Conservation (phyloP, 1,284 basidiomycete species). For the Malassezia vespertilionis region DNA sequence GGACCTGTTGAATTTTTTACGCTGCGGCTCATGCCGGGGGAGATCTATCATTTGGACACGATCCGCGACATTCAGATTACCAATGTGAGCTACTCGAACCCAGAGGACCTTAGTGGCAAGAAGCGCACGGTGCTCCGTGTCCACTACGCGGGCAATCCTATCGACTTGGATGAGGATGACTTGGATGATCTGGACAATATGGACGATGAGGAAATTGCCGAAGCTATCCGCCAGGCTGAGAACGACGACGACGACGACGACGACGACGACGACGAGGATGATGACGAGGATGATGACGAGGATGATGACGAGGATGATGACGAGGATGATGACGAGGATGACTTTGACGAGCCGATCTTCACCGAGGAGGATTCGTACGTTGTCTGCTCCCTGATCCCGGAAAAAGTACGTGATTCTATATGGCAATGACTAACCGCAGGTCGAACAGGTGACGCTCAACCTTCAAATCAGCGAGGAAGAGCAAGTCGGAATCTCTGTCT, state of each 20-base stretch:
- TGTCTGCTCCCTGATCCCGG: slow-evolving; percentile 52
- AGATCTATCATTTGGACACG: slow-evolving; percentile 57
- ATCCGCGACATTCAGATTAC: slow-evolving; percentile 68
- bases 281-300: slow-evolving; percentile 47
- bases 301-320: slow-evolving; percentile 14
- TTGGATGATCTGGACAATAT: slow-evolving; percentile 53
- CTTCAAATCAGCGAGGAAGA: slow-evolving; percentile 65
- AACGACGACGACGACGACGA: slow-evolving; percentile 52
- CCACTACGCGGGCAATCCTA: slow-evolving; percentile 52
- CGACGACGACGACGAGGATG: slow-evolving; percentile 42
- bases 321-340: slow-evolving; percentile 51
- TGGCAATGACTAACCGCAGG: slow-evolving; percentile 50
- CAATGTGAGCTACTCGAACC: slow-evolving; percentile 61
- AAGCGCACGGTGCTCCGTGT: slow-evolving; percentile 71
- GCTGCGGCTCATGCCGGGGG: slow-evolving; percentile 54
- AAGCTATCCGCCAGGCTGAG: slow-evolving; percentile 42
- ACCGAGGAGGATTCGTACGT: slow-evolving; percentile 50
- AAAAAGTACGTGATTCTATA: slow-evolving; percentile 43
- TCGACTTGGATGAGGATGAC: slow-evolving; percentile 50
- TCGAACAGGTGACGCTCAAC: slow-evolving; percentile 57
- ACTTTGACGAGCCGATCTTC: slow-evolving; percentile 13
- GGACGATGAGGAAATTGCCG: slow-evolving; percentile 48
- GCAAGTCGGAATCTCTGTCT: slow-evolving; percentile 57
- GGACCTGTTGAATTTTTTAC: slow-evolving; percentile 41
- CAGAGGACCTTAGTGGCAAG: slow-evolving; percentile 57